Percentiles rank a stretch among this genome's conserved stretches.
These are phyloP conservation scores for Cyphellophora attinorum DNA, from an alignment of 2,329 filamentous ascomycete species.

Conservation along the genomic window DNA sequence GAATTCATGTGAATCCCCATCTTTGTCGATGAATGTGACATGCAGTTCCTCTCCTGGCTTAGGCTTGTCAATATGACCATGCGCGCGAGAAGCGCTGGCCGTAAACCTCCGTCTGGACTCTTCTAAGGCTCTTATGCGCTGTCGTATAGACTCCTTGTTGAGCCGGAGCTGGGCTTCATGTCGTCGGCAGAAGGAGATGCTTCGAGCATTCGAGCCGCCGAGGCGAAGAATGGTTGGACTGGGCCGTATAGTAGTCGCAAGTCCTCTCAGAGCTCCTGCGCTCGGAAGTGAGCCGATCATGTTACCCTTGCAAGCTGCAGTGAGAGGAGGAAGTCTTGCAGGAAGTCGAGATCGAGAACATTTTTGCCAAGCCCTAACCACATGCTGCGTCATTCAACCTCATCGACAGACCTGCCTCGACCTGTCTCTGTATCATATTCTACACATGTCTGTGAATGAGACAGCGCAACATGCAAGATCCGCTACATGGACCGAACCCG, in stretches of 20 bases:
- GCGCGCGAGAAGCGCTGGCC: conserved; percentile 48
- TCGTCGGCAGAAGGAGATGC: conserved; percentile 19
- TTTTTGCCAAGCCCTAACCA: not conserved
- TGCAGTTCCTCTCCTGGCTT: conserved; percentile 90
- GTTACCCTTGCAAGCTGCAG: too few species aligned
- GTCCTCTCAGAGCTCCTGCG: too few species aligned
- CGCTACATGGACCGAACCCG: conserved; percentile 44
- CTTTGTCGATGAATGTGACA: conserved; percentile 90
- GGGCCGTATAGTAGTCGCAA: too few species aligned
- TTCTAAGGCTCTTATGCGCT: conserved; percentile 17
- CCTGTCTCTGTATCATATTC: not conserved
- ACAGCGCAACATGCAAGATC: not conserved
- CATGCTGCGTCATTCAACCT: not conserved
- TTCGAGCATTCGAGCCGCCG: conserved; percentile 17
- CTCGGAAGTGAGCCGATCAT: too few species aligned
- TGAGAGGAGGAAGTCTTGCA: too few species aligned
- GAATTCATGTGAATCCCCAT: conserved; percentile 64
- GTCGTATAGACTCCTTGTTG: conserved; percentile 14
- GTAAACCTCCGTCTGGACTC: conserved; percentile 50
- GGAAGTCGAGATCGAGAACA: too few species aligned
- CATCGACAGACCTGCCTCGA: not conserved
- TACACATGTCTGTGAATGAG: too few species aligned
- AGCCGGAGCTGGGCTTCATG: conserved; percentile 12
- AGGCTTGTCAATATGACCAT: conserved; percentile 75
- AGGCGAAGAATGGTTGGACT: too few species aligned